Conservation (phyloP, 176 grass and related monocot genomes). For the Elaeis guineensis region DNA sequence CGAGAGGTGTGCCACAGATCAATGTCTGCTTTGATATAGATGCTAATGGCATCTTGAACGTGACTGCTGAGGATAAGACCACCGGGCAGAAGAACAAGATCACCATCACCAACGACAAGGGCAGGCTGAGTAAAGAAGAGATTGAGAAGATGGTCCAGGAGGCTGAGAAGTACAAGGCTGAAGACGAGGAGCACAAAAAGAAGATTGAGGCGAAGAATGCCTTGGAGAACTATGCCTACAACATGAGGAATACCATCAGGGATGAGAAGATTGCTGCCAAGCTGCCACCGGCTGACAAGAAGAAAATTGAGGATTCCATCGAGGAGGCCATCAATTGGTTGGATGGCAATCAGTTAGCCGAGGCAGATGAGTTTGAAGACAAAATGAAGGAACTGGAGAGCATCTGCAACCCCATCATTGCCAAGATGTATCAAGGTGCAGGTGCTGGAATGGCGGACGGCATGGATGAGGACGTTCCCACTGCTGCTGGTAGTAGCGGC, state of each 20-base stretch:
- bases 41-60: constrained; percentile 48
- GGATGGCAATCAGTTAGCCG: constrained; percentile 41
- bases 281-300: constrained; percentile 21
- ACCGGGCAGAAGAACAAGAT: constrained; percentile 64
- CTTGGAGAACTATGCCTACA: neutral
- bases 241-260: no score
- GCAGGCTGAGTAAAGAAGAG: constrained; percentile 46
- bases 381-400: constrained; percentile 60
- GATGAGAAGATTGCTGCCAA: constrained; percentile 51
- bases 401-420: neutral
- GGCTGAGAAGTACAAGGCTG: constrained; percentile 49
- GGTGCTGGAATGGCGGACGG: neutral
- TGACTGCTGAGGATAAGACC: constrained; percentile 46
- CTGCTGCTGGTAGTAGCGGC: neutral
- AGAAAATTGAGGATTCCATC: constrained; percentile 54
- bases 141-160: constrained; percentile 70
- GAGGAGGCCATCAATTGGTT: constrained; percentile 47
- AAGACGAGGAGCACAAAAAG: constrained; percentile 65
- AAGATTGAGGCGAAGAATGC: constrained; percentile 50
- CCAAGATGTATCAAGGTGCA: constrained; percentile 9
- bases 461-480: constrained; percentile 29
- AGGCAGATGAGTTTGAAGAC: constrained; percentile 55
- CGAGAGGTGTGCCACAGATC: constrained; percentile 45
- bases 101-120: constrained; percentile 63
- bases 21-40: constrained; percentile 54